phyloP scores from a whole-genome alignment of 352 stramenopile genomes.

The Pythium oligandrum region DNA sequence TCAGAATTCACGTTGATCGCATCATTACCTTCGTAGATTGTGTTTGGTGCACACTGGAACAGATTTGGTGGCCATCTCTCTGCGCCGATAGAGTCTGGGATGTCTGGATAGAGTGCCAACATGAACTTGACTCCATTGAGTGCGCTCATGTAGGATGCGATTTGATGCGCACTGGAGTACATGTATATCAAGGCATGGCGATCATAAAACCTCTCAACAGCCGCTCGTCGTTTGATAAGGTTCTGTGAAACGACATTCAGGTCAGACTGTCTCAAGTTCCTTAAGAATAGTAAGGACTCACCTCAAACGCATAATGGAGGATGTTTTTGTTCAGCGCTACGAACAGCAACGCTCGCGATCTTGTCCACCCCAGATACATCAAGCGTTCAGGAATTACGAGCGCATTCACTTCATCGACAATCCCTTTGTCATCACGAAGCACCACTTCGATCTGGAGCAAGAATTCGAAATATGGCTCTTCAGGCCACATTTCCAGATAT shows the following conservation, averaged over 20 bases:
- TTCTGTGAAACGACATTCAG: constrained; percentile 29
- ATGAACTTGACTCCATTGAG: constrained; percentile 70
- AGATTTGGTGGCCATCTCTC: constrained; percentile 42
- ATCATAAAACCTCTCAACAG: constrained; percentile 68
- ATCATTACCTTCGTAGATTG: constrained; percentile 1
- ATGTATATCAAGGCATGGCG: constrained; percentile 50
- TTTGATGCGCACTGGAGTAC: constrained; percentile 49
- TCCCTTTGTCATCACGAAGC: constrained; percentile 58
- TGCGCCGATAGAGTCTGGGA: constrained; percentile 8
- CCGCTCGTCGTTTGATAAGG: constrained; percentile 49
- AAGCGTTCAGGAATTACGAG: constrained; percentile 29
- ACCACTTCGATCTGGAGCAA: constrained; percentile 54
- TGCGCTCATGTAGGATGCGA: constrained; percentile 58
- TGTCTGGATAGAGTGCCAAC: constrained; percentile 7
- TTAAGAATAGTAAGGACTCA: constrained; percentile 1
- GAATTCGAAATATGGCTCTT: constrained; percentile 72
- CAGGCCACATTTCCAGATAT: constrained; percentile 45
- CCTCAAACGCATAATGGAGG: constrained; percentile 69
- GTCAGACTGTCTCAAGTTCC: too few relatives aligned
- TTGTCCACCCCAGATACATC: constrained; percentile 57
- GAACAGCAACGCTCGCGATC: constrained; percentile 56
- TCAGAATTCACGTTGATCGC: too few relatives aligned
- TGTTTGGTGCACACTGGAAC: constrained; percentile 44
- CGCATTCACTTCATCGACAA: constrained; percentile 49
- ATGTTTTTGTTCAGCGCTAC: constrained; percentile 73